Conservation (phyloP, 2,329 filamentous ascomycete species). For the Neonectria punicea region DNA sequence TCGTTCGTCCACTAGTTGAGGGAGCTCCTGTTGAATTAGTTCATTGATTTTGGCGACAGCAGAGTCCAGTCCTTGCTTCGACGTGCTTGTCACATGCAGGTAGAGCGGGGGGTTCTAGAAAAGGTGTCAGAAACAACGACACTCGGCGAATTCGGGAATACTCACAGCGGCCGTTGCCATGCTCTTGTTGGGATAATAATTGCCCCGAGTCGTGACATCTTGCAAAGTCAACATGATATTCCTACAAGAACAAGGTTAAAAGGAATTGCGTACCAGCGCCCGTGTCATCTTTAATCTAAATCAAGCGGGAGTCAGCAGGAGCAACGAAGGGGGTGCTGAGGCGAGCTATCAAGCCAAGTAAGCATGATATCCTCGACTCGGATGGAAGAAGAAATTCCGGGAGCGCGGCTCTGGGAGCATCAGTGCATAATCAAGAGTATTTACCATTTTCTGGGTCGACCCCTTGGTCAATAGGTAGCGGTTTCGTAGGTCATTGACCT, state of each 20-base stretch:
- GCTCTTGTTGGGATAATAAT: conserved; percentile 96
- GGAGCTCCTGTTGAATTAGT: conserved; percentile 94
- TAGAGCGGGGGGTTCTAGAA: conserved; percentile 89
- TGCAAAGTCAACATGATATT: conserved; percentile 67
- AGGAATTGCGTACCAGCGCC: conserved; percentile 89
- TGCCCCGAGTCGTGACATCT: conserved; percentile 99
- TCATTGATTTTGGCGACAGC: conserved; percentile 92
- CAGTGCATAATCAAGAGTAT: conserved; percentile 66
- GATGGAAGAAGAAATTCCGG: conserved; percentile 49
- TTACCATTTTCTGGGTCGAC: conserved; percentile 99
- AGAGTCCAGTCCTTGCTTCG: conserved; percentile 89
- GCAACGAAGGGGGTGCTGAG: conserved; percentile 75
- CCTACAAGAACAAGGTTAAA: conserved; percentile 51
- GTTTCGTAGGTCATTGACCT: conserved; percentile 97
- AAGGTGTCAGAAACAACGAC: conserved; percentile 11
- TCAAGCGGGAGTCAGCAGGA: conserved; percentile 95
- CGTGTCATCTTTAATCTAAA: conserved; percentile 99
- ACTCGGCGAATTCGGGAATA: conserved; percentile 29
- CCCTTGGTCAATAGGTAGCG: conserved; percentile 97
- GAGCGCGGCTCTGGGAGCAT: conserved; percentile 49
- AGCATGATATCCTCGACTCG: conserved; percentile 74
- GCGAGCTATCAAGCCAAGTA: conserved; percentile 75
- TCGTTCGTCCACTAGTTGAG: conserved; percentile 93
- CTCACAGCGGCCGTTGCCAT: conserved; percentile 94
- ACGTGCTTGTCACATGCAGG: conserved; percentile 93